Evolutionary conservation across 75 land plant species (phyloP).

Genomic region (Picea sitchensis): DNA sequence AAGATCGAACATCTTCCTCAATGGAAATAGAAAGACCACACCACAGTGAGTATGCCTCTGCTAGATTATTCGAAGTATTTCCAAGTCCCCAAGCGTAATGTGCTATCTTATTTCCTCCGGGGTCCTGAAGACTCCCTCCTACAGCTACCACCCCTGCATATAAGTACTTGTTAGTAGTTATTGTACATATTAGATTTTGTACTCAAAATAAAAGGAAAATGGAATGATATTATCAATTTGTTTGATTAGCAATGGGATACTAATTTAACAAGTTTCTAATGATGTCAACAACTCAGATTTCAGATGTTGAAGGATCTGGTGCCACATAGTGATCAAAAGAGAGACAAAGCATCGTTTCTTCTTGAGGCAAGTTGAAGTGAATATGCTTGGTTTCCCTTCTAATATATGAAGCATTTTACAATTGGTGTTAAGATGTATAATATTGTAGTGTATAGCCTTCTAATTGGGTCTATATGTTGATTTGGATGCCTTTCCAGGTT

Average conservation of each 20-base stretch:
- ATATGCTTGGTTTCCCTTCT: neutral
- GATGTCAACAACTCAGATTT: constrained; percentile 50
- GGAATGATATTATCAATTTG: neutral
- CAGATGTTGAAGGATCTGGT: constrained; percentile 82
- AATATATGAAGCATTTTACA: neutral
- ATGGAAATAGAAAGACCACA: too few species aligned
- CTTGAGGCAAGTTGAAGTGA: constrained; percentile 53
- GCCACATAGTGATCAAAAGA: constrained; percentile 93
- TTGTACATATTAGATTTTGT: neutral
- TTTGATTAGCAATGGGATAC: too few species aligned
- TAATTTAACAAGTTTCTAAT: neutral
- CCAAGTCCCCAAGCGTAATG: too few species aligned
- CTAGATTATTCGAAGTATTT: too few species aligned
- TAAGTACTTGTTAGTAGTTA: neutral
- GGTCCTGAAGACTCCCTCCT: too few species aligned
- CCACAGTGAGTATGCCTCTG: too few species aligned
- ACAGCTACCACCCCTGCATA: too few species aligned
- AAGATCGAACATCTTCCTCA: too few species aligned
- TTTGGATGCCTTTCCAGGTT: constrained; percentile 42
- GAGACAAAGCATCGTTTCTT: constrained; percentile 94
- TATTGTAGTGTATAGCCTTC: neutral
- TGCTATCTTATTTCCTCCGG: too few species aligned
- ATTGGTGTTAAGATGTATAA: neutral
- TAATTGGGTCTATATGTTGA: neutral
- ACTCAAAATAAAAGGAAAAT: neutral